Conservation (phyloP, 129 eudicot genomes). For the Helianthus tuberosus region DNA sequence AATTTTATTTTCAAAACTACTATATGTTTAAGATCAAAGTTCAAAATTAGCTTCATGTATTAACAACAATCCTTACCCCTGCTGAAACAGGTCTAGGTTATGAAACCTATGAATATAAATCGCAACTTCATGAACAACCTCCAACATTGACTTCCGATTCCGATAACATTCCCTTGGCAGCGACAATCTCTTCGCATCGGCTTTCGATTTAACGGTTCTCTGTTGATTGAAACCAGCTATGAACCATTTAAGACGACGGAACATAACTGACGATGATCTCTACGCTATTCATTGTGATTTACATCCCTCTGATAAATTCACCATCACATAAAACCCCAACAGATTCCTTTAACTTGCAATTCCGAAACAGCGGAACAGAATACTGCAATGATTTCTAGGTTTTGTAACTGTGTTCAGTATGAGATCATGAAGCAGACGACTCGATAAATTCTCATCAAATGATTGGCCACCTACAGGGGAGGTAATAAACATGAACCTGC, state of each 20-base stretch:
- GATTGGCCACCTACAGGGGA: slow-evolving; percentile 56
- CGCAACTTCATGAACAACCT: slow-evolving; percentile 84
- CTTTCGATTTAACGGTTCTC: slow-evolving; percentile 39
- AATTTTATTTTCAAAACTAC: background rate
- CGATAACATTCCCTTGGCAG: slow-evolving; percentile 19
- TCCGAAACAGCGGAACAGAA: slow-evolving; percentile 11
- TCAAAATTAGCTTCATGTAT: slow-evolving; percentile 8
- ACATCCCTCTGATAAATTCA: slow-evolving; percentile 60
- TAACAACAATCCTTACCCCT: slow-evolving; percentile 57
- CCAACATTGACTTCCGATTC: slow-evolving; percentile 58
- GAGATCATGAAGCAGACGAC: slow-evolving; percentile 34
- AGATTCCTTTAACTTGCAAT: background rate
- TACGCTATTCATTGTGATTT: slow-evolving; percentile 28
- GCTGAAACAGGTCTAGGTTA: slow-evolving; percentile 97
- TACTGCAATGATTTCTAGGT: slow-evolving; percentile 12
- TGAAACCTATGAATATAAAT: slow-evolving; percentile 94
- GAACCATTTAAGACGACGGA: slow-evolving; percentile 82
- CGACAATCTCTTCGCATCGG: slow-evolving; percentile 49
- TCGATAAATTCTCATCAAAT: slow-evolving; percentile 27
- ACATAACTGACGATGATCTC: slow-evolving; percentile 49
- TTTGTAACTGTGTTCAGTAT: background rate
- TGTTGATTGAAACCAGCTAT: slow-evolving; percentile 62
- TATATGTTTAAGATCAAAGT: slow-evolving; percentile 20
- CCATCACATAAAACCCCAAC: slow-evolving; percentile 17
- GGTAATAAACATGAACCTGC: slow-evolving; percentile 60